Evolutionary conservation across 2,329 filamentous ascomycete genomes (phyloP), one percentile per base, ranked within the genome.

Genomic region (Raffaelea arxii): DNA sequence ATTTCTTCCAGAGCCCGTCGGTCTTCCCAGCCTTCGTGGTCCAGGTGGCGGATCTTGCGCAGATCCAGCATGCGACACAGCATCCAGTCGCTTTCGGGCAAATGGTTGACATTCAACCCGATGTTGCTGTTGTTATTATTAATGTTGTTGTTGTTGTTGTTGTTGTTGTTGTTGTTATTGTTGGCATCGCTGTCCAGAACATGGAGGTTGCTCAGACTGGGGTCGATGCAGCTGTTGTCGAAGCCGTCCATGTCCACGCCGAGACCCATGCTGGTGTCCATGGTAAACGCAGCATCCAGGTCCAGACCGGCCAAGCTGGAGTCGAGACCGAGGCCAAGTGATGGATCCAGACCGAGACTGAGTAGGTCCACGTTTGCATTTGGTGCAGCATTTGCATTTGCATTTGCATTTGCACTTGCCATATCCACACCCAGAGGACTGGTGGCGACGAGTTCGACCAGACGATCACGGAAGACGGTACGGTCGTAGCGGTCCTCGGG

Each of bases 401-500:
- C n/a, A n/a, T n/a, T n/a, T n/a, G n/a, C n/a, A n/a, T n/a, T n/a
- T n/a, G n/a, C n/a, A n/a, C n/a, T n/a, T n/a, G n/a, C n/a, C n/a
- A n/a, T n/a, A n/a, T n/a, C n/a, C n/a, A n/a, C n/a, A n/a, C 32
- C 32, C 32, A 36, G 14, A 6, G 32, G 27, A 32, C 25, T 22
- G 25, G 24, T 7, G 24, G n/a, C 27, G 22, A 52, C 41, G 2
- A 59, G 36, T 2, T 55, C 42, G 2, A 24, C 45, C 11, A 62
- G 44, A n/a, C 55, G 56, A 12, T 54, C 53, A 12, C 51, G 49
- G 37, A 57, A 63, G 4, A 56, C 49, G n/a, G 41, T 43, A 1
- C 58, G 54, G 35, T 59, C 54, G 48, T 60, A 59, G 12, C 46
- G 30, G 16, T 54, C 56, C 22, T 42, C 43, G n/a, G n/a, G n/a